A percentile compares a stretch with the other conserved stretches of the same genome.
Evolutionary conservation across 306 rosid genomes (phyloP).

Genomic region (Cucumis melo): DNA sequence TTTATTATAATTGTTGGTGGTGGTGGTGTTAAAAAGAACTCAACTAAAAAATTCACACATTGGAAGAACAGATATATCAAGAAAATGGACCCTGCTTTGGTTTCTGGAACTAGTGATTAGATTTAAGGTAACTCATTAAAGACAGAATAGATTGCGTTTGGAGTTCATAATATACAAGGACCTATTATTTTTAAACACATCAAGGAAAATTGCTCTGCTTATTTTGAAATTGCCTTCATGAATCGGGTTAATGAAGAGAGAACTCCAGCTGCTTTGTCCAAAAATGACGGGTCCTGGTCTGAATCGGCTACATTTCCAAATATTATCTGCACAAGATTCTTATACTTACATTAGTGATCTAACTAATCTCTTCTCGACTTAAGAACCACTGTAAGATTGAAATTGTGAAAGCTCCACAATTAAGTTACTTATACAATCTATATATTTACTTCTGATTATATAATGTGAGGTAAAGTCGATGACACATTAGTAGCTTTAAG

Average conservation of each 20-base stretch:
- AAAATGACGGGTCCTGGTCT: constrained; percentile 44
- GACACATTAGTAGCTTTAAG: background rate
- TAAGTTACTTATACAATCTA: background rate
- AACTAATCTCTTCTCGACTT: background rate
- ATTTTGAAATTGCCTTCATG: constrained; percentile 62
- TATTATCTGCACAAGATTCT: constrained; percentile 37
- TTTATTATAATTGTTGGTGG: no score
- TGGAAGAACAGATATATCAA: background rate
- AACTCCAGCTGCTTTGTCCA: constrained; percentile 65
- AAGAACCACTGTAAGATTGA: background rate
- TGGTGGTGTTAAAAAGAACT: no score
- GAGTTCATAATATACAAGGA: constrained; percentile 3
- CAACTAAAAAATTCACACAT: no score
- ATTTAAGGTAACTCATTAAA: background rate
- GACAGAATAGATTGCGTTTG: background rate
- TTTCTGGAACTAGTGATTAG: background rate
- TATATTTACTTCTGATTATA: background rate
- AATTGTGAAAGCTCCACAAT: background rate
- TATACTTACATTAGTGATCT: background rate
- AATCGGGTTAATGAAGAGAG: constrained; percentile 71
- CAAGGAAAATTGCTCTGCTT: background rate
- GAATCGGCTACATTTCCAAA: constrained; percentile 45
- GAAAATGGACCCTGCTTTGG: background rate
- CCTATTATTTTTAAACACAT: background rate
- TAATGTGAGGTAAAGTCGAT: background rate